phyloP scores from a whole-genome alignment of 2,329 filamentous ascomycete genomes.

The Geosmithia flava region DNA sequence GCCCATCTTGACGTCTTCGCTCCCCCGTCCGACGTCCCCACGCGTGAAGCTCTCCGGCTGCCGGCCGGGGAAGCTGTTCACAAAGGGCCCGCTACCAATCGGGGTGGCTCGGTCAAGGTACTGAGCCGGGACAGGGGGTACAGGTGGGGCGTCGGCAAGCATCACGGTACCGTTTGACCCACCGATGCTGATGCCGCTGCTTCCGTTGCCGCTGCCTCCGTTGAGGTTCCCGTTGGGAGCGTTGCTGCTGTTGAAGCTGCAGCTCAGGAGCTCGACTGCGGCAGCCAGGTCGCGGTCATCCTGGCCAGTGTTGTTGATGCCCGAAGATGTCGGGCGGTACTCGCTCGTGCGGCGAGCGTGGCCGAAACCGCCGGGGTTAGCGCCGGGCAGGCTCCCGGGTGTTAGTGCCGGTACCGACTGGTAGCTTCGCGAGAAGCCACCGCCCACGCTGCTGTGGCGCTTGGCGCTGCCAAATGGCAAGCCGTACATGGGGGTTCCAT shows the following conservation, averaged over 20 bases:
- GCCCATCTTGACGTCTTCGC: conserved; percentile 55
- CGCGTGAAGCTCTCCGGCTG: conserved; percentile 55
- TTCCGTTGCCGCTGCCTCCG: background rate
- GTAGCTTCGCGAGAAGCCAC: conserved; percentile 62
- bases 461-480: conserved; percentile 37
- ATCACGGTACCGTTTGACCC: conserved; percentile 54
- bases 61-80: conserved; percentile 48
- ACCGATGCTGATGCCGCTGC: conserved; percentile 4
- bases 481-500: conserved; percentile 44
- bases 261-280: conserved; percentile 80
- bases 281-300: conserved; percentile 83
- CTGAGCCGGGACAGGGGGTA: conserved; percentile 73
- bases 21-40: conserved; percentile 35
- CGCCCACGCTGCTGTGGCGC: conserved; percentile 42
- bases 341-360: conserved; percentile 65
- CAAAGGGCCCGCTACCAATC: conserved; percentile 48
- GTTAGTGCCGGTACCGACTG: conserved; percentile 54
- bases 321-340: conserved; percentile 66
- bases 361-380: conserved; percentile 20
- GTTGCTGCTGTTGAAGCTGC: conserved; percentile 70
- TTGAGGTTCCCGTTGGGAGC: conserved; percentile 28
- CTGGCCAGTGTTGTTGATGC: conserved; percentile 60
- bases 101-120: conserved; percentile 53
- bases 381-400: conserved; percentile 36
- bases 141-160: conserved; percentile 68